phyloP scores from a whole-genome alignment of 352 stramenopile genomes.

The Phytopythium kandeliae region DNA sequence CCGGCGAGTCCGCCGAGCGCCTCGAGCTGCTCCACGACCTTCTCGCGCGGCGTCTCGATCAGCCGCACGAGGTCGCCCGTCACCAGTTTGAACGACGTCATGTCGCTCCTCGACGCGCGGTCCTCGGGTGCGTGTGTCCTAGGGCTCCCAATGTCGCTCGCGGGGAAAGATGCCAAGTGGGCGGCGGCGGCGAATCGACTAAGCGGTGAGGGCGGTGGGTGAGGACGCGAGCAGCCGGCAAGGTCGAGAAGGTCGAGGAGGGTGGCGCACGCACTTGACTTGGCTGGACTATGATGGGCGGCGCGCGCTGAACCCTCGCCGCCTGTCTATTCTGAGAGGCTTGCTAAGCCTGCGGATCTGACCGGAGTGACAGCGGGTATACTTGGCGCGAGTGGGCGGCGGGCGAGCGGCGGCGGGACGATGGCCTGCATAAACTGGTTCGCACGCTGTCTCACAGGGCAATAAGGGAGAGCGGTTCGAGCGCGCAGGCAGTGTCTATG shows the following conservation, averaged over 20 bases:
- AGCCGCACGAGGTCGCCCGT: conserved; percentile 58
- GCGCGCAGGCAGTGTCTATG: background rate
- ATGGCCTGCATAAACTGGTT: background rate
- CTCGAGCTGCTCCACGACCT: conserved; percentile 31
- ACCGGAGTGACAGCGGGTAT: too few species aligned
- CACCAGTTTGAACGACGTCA: conserved; percentile 33
- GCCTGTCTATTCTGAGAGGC: background rate
- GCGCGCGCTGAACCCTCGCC: background rate
- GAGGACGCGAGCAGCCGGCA: background rate
- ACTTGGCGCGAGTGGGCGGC: too few species aligned
- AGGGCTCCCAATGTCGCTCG: background rate
- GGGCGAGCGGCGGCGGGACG: too few species aligned
- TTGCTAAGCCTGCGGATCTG: background rate
- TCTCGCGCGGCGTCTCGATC: conserved; percentile 58
- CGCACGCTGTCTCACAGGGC: too few species aligned
- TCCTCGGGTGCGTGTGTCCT: background rate
- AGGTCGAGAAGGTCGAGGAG: background rate
- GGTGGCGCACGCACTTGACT: background rate
- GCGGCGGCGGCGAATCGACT: background rate
- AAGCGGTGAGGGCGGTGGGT: background rate
- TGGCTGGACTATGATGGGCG: background rate
- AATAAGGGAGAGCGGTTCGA: too few species aligned
- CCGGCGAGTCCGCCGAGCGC: conserved; percentile 42
- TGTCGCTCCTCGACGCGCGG: too few species aligned
- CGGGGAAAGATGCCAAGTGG: conserved; percentile 1